Evolutionary conservation across 2,329 filamentous ascomycete genomes (phyloP).

Genomic region (Zymoseptoria crescenta): DNA sequence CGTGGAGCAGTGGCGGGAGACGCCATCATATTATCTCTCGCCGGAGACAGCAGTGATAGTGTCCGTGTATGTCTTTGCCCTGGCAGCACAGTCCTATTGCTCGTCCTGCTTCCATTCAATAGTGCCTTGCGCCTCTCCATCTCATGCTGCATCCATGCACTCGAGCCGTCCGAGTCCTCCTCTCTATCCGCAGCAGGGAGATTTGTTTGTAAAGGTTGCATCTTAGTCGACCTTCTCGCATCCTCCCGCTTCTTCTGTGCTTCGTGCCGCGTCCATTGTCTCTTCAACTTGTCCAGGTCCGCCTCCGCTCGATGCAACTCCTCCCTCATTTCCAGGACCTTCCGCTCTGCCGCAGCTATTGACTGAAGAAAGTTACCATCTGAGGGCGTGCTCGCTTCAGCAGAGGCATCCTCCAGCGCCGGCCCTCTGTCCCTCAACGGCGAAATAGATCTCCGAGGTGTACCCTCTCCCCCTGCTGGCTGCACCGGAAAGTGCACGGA

Average conservation of each 20-base stretch:
- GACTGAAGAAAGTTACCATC: constrained; percentile 65
- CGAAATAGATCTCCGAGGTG: constrained; percentile 27
- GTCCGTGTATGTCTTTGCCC: constrained; percentile 55
- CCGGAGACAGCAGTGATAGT: constrained; percentile 74
- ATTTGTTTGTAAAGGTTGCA: constrained; percentile 46
- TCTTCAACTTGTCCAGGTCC: constrained; percentile 70
- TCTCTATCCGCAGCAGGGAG: constrained; percentile 23
- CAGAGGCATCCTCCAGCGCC: constrained; percentile 35
- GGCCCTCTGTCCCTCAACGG: constrained; percentile 20
- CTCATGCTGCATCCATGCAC: constrained; percentile 47
- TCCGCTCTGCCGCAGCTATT: constrained; percentile 84
- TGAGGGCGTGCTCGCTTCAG: constrained; percentile 25
- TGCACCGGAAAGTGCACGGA: constrained; percentile 45
- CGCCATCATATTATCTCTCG: constrained; percentile 12
- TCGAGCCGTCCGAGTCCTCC: constrained; percentile 34
- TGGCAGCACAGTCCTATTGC: constrained; percentile 54
- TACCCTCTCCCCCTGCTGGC: constrained; percentile 25
- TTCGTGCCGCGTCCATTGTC: constrained; percentile 73
- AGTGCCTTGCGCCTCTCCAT: constrained; percentile 66
- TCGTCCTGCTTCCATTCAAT: constrained; percentile 42
- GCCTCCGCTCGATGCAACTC: constrained; percentile 77
- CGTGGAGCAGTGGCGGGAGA: constrained; percentile 1
- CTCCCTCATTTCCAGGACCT: constrained; percentile 82
- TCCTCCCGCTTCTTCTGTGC: constrained; percentile 66
- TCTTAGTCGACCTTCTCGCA: constrained; percentile 50